Evolutionary conservation across 306 rosid species (phyloP).

Genomic region (Cyclanthera cordifolia): DNA sequence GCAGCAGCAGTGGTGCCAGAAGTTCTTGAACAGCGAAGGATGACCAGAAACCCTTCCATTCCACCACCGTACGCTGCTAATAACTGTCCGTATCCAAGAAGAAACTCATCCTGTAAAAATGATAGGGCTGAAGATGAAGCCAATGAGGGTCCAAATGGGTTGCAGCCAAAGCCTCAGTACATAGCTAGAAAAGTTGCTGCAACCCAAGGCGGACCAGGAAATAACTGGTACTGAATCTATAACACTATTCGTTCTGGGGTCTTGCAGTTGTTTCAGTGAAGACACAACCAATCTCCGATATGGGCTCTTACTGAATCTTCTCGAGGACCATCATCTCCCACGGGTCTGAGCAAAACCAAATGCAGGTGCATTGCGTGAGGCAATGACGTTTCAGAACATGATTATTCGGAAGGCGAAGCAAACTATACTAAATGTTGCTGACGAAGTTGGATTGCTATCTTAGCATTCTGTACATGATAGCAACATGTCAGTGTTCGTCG

Average conservation of each 20-base stretch:
- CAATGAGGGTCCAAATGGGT: slow-evolving; percentile 57
- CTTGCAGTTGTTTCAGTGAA: neutral
- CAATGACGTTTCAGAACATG: neutral
- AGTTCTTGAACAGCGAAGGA: slow-evolving; percentile 61
- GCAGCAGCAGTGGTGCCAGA: slow-evolving; percentile 63
- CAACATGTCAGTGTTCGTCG: neutral
- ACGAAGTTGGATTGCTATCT: neutral
- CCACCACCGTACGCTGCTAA: slow-evolving; percentile 47
- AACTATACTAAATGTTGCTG: slow-evolving; percentile 2
- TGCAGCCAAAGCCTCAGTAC: slow-evolving; percentile 77
- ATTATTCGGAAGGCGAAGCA: neutral
- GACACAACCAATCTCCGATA: neutral
- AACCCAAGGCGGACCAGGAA: slow-evolving; percentile 61
- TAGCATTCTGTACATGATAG: neutral
- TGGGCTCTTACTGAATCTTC: neutral
- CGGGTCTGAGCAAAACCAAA: neutral
- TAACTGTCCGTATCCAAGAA: slow-evolving; percentile 61
- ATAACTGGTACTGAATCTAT: slow-evolving; percentile 61
- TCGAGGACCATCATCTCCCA: slow-evolving; percentile 5
- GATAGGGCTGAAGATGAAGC: slow-evolving; percentile 66
- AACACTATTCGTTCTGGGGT: neutral
- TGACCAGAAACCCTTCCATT: slow-evolving; percentile 47
- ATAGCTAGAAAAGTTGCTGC: slow-evolving; percentile 76
- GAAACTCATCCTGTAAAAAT: slow-evolving; percentile 64
- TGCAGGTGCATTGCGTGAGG: neutral